Evolutionary conservation across 805 yeast genomes (phyloP), one percentile per base, ranked within the genome.

Genomic region (Blastobotrys attinorum): DNA sequence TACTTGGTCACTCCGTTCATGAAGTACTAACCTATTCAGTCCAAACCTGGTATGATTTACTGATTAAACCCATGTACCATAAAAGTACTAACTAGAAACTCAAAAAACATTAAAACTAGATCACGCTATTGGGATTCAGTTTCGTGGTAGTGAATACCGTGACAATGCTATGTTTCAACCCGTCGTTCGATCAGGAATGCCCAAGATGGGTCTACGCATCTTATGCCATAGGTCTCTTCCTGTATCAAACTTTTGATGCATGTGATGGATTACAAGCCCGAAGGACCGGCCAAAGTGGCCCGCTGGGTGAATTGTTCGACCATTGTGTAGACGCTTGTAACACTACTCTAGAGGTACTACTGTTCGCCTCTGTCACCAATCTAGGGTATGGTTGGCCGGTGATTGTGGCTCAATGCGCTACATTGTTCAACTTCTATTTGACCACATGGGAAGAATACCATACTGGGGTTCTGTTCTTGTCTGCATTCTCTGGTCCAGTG

Each of bases 391-490:
- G 83, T 3, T 75, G 79, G 69, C 52, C 79, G 81, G 55, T 55
- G 13, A 32, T 63, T 6, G 42, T 44, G 22, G 43, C 59, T 21
- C 61, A 60, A 45, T 52, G 61, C 31, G 56, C 58, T 8, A 56
- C 66, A 40, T 51, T 62, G 16, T 42, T 57, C 40, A 89, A 89
- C 62, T 90, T 89, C 61, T 89, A 88, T 60, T 60, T 85, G 40
- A 81, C 94, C 31, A 89, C 97, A 0, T 89, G 97, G 97, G 97
- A 89, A 64, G 96, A 88, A 60, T 89, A 77, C 61, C 90, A 88
- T 59, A 89, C 97, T 0, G 94, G 87, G 55, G 79, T 78, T 38
- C 68, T 89, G 40, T 89, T 72, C 61, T 67, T 89, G 42, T 78
- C 90, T 29, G 79, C 73, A 49, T 79, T 86, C 55, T 83, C 94